Conservation (phyloP, 2,329 filamentous ascomycete species). For the Fusarium clavum region DNA sequence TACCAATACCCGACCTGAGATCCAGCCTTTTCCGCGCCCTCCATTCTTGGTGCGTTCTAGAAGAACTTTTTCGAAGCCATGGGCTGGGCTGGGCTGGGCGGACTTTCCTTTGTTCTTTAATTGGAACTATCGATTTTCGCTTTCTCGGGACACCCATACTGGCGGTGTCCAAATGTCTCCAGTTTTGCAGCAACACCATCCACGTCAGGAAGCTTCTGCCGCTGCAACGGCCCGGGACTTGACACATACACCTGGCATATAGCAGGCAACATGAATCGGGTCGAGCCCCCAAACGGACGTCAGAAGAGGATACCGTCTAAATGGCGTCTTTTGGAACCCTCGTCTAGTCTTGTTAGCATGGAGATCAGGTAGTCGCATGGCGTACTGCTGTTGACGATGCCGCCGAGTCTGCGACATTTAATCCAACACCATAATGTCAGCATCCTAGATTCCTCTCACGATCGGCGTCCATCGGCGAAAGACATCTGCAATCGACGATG, state of each 20-base stretch:
- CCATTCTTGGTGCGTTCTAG: conserved; percentile 25
- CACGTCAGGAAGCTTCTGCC: conserved; percentile 21
- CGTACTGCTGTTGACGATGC: conserved; percentile 18
- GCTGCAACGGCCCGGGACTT: conserved; percentile 30
- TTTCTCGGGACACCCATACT: conserved; percentile 18
- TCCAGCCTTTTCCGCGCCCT: conserved; percentile 25
- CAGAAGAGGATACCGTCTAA: conserved; percentile 14
- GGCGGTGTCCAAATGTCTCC: conserved; percentile 10
- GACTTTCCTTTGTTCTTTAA: conserved; percentile 6
- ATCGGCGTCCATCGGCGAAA: conserved; percentile 28
- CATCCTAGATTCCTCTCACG: conserved; percentile 1
- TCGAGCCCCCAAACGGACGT: conserved; percentile 12
- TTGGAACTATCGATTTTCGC: conserved; percentile 32
- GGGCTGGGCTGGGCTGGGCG: background rate
- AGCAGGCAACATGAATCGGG: conserved; percentile 26
- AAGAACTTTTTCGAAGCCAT: conserved; percentile 32
- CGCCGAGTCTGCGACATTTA: conserved; percentile 29
- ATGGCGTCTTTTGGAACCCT: background rate
- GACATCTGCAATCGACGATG: conserved; percentile 21
- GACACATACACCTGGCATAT: conserved; percentile 14
- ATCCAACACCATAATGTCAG: conserved; percentile 1
- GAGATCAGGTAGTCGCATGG: conserved; percentile 14
- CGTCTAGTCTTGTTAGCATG: conserved; percentile 11
- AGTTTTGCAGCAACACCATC: conserved; percentile 27
- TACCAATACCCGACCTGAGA: conserved; percentile 5